Evolutionary conservation across 129 eudicot species (phyloP), one percentile per base, ranked within the genome.

Genomic region (Pseudognaphalium luteoalbum): DNA sequence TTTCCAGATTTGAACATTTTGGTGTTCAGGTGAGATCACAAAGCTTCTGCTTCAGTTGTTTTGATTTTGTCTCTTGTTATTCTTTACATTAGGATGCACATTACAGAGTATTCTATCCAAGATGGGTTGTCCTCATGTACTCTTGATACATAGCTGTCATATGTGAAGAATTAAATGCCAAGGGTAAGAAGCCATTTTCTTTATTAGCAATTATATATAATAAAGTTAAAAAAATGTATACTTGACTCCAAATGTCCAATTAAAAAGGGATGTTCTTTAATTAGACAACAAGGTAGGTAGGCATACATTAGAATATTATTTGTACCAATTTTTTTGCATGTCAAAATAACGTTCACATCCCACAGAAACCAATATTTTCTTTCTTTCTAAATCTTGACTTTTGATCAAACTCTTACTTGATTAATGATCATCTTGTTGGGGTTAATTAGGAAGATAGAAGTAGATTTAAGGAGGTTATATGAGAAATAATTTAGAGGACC

Each of bases 1-100:
- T 78, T 83, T 19, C 87, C 84, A 3, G 91, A 83, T 81, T 90
- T 93, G 81, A 94, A 94, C 99, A 94, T 92, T 79, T 85, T 87
- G 10, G 22, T 44, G 22, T 44, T 34, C 19, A 68, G 81, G 75
- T 77, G 68, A 66, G 58, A 62, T 63, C 17, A 60, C 56, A 59
- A 74, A 33, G 47, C 19, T 29, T 30, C 52, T 78, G 60, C 21
- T 63, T 64, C 4, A 2, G 22, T 61, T 74, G 4, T 50, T 15
- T 65, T 32, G 14, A 33, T 22, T 42, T 47, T 35, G 54, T 67
- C 50, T 80, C 6, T 66, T 80, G 65, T 58, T 61, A 25, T 25
- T 25, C 28, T 9, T 70, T 80, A 56, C 76, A 74, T 80, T 80
- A 67, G 64, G 69, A 73, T 73, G 71, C 62, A 68, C 62, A 68